Percentiles rank a stretch among this genome's conserved stretches.
phyloP scores from a whole-genome alignment of 192 early-diverging fungal species.

The Linnemannia hyalina region DNA sequence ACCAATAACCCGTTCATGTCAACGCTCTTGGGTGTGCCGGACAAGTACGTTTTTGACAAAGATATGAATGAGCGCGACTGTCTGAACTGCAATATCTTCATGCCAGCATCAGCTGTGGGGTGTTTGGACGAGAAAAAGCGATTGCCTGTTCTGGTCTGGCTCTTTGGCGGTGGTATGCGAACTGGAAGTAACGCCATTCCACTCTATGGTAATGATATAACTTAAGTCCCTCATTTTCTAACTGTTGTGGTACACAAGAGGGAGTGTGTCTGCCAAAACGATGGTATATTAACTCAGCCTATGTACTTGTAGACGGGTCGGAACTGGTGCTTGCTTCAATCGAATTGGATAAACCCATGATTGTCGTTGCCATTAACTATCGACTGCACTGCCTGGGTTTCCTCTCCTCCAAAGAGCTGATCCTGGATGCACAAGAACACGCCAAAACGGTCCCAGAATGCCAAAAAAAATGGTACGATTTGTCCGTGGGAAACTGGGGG shows the following conservation, averaged over 20 bases:
- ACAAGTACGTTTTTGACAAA: conserved; percentile 29
- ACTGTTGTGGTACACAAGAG: background rate
- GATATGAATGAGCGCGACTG: conserved; percentile 56
- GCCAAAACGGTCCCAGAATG: background rate
- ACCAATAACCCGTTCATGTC: conserved; percentile 25
- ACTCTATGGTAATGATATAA: conserved; percentile 19
- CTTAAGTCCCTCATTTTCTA: background rate
- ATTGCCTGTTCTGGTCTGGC: conserved; percentile 52
- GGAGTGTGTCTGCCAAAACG: conserved; percentile 3
- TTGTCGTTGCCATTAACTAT: conserved; percentile 53
- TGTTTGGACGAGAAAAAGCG: background rate
- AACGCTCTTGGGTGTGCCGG: conserved; percentile 14
- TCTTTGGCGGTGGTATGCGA: conserved; percentile 38
- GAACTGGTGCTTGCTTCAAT: conserved; percentile 8
- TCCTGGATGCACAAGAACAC: conserved; percentile 12
- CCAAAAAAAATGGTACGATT: conserved; percentile 13
- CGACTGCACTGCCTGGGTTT: conserved; percentile 58
- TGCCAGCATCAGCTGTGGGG: conserved; percentile 25
- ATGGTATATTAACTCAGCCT: conserved; percentile 12
- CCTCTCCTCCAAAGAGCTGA: conserved; percentile 38
- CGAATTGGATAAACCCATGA: conserved; percentile 28
- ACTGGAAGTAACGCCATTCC: conserved; percentile 41
- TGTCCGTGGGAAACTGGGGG: conserved; percentile 60
- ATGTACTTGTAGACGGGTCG: background rate
- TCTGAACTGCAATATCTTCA: conserved; percentile 62